These are phyloP conservation scores for Fusarium sp. DNA, from an alignment of 2,329 filamentous ascomycete genomes.

Conservation along the genomic window DNA sequence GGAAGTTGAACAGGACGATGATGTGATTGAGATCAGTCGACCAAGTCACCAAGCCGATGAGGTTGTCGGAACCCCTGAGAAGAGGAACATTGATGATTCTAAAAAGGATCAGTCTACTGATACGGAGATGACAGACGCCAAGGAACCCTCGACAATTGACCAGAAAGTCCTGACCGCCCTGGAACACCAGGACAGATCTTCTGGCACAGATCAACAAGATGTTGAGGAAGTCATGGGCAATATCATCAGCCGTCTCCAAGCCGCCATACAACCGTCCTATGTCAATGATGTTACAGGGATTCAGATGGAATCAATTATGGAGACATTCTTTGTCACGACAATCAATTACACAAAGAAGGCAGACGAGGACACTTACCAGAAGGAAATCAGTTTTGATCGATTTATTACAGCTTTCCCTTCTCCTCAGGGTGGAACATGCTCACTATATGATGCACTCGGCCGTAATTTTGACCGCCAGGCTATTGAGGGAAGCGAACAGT, in stretches of 20 bases:
- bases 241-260: conserved; percentile 89
- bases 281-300: conserved; percentile 73
- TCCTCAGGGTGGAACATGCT: conserved; percentile 60
- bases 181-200: conserved; percentile 59
- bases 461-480: conserved; percentile 85
- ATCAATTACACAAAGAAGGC: conserved; percentile 69
- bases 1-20: conserved; percentile 30
- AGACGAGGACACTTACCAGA: conserved; percentile 54
- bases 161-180: conserved; percentile 59
- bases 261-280: conserved; percentile 80
- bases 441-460: conserved; percentile 86
- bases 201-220: conserved; percentile 83
- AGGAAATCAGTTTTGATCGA: conserved; percentile 67
- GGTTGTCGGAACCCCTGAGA: conserved; percentile 4
- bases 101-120: conserved; percentile 15
- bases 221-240: conserved; percentile 96
- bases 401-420: conserved; percentile 71
- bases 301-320: conserved; percentile 83
- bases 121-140: conserved; percentile 48
- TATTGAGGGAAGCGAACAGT: conserved; percentile 72
- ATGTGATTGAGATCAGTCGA: conserved; percentile 14
- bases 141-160: conserved; percentile 55
- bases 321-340: conserved; percentile 72
- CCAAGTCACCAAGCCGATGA: conserved; percentile 1
- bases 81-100: background rate